Evolutionary conservation across 768 basidiomycete genomes (phyloP), one percentile per base, ranked within the genome.

Genomic region (Russula foetens): DNA sequence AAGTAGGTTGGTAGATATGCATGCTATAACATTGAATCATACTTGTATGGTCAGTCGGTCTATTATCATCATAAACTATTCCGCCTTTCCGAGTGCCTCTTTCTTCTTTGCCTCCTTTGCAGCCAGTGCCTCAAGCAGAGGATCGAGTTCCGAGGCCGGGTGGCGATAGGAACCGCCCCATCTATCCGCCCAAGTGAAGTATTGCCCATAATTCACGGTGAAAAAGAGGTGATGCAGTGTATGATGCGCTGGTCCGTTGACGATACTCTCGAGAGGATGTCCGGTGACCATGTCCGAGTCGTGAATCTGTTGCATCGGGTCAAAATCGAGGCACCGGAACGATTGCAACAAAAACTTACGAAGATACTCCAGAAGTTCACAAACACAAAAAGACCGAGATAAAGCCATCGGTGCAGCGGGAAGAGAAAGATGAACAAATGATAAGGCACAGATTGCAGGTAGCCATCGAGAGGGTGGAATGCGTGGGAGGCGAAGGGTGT

Each of bases 221-320:
- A 98, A 98, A 77, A 95, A 96, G 23, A 99, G 75, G 69, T 98
- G 97, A 71, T 98, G 96, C 45, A 98, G 78, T 0, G 95, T 98
- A 72, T 99, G 97, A 68, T 99, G 97, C 2, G 95, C 92, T 2
- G 97, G 96, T n/a, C 93, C 94, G 74, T 98, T 99, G 75, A 99
- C 94, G 70, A 90, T 74, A 60, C 79, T 85, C 75, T 98, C 96
- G 5, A 97, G 80, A 4, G 85, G 76, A 70, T 92, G 88, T 3
- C 89, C 95, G 29, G 92, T 91, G 69, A 98, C 84, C 96, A 99
- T 98, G 76, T 98, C 97, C 4, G 92, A 95, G 73, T 99, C 97
- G 70, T 99, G 96, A 66, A 99, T 99, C 92, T 93, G 69, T 28
- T 38, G 1, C 33, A 3, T 31, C 29, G 19, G 23, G 33, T 61